Conservation (phyloP, 805 yeast genomes). For the Priceomyces melissophilus region DNA sequence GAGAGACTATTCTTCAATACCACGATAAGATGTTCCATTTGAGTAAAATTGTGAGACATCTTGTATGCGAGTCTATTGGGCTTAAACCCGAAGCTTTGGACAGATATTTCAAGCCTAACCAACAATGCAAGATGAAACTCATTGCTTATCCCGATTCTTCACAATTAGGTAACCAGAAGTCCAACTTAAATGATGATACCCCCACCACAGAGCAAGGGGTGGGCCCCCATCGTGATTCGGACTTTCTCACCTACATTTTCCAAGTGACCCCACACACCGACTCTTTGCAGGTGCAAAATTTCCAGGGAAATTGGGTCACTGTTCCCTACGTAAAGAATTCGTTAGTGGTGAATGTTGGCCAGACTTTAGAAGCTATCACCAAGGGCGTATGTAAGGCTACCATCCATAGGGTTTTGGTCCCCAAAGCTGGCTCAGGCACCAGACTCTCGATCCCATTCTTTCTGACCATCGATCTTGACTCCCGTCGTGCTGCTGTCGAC, state of each 20-base stretch:
- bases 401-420: conserved; percentile 51
- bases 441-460: conserved; percentile 48
- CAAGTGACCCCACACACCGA: conserved; percentile 50
- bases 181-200: conserved; percentile 26
- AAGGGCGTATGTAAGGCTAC: conserved; percentile 59
- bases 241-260: conserved; percentile 55
- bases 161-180: conserved; percentile 17
- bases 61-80: conserved; percentile 57
- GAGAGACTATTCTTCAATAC: conserved; percentile 39
- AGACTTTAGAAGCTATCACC: conserved; percentile 57
- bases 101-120: conserved; percentile 48
- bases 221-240: conserved; percentile 69
- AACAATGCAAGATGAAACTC: conserved; percentile 52
- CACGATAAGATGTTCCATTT: conserved; percentile 45
- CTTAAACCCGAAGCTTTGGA: conserved; percentile 43
- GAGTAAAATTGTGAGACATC: conserved; percentile 37
- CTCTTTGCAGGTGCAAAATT: conserved; percentile 54
- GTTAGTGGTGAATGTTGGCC: conserved; percentile 58
- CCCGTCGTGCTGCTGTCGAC: conserved; percentile 25
- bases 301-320: conserved; percentile 54
- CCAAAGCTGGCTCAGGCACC: conserved; percentile 35
- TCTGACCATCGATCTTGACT: conserved; percentile 43
- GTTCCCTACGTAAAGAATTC: conserved; percentile 48
- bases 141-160: conserved; percentile 52
- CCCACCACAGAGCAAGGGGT: conserved; percentile 45